phyloP scores from a whole-genome alignment of 345 rosid species.

The Lepidium aucheri region DNA sequence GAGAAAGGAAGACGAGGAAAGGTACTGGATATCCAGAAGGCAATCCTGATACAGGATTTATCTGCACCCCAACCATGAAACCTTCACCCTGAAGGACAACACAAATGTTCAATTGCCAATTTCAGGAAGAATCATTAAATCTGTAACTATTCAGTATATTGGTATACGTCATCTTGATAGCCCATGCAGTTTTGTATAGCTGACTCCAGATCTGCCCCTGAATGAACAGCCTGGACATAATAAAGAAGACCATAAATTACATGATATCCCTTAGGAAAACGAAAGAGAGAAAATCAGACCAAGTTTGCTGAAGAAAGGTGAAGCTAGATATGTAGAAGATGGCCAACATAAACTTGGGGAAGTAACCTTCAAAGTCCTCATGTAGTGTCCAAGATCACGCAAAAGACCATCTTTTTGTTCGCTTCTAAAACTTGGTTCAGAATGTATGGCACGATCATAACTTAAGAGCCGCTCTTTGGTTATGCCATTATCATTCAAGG shows the following conservation, averaged over 20 bases:
- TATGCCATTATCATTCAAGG: conserved; percentile 88
- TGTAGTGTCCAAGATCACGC: conserved; percentile 85
- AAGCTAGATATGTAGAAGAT: conserved; percentile 4
- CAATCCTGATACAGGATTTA: conserved; percentile 80
- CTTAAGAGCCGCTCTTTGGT: conserved; percentile 87
- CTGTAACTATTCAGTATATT: conserved; percentile 19
- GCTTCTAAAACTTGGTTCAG: conserved; percentile 74
- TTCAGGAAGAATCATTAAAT: conserved; percentile 5
- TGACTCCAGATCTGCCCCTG: conserved; percentile 99
- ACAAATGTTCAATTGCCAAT: conserved; percentile 16
- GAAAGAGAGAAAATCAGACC: conserved; percentile 2
- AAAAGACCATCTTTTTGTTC: conserved; percentile 81
- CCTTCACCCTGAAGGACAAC: conserved; percentile 73
- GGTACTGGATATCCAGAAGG: conserved; percentile 89
- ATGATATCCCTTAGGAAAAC: background rate
- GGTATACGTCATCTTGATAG: conserved; percentile 65
- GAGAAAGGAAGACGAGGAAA: conserved; percentile 18
- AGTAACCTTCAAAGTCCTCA: conserved; percentile 93
- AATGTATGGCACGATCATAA: conserved; percentile 92
- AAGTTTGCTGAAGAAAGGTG: conserved; percentile 5
- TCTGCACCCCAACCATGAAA: conserved; percentile 98
- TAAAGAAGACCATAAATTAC: conserved; percentile 16
- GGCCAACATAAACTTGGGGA: conserved; percentile 9
- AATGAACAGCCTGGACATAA: conserved; percentile 85
- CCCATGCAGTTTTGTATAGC: conserved; percentile 95